Evolutionary conservation across 208 protist genomes (phyloP).

Genomic region (Zelonia costaricensis): DNA sequence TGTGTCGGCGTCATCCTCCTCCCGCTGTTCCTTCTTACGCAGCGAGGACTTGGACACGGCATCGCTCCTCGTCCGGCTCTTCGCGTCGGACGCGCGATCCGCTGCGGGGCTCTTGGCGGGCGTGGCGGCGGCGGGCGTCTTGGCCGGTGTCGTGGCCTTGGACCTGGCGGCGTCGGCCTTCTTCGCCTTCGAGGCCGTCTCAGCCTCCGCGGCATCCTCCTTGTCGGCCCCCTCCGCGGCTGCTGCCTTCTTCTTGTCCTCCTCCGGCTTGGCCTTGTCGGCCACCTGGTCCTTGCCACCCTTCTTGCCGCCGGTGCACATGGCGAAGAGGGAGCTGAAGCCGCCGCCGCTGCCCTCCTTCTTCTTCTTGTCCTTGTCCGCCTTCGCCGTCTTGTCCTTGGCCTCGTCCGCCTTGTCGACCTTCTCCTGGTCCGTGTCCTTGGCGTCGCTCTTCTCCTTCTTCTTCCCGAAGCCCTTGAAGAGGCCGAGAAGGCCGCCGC

Average conservation of each 20-base stretch:
- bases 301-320: constrained; percentile 3
- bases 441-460: not conserved
- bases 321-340: not conserved
- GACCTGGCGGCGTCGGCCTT: constrained; percentile 4
- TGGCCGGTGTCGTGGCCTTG: constrained; percentile 5
- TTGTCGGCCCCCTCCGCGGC: no score
- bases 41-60: not conserved
- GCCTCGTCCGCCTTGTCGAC: constrained; percentile 9
- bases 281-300: constrained; percentile 6
- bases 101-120: constrained; percentile 1
- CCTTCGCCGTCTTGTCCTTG: constrained; percentile 6
- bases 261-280: constrained; percentile 1
- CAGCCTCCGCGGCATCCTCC: constrained; percentile 7
- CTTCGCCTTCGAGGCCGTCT: no score
- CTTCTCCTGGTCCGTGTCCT: not conserved
- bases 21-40: not conserved
- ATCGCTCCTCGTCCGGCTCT: no score
- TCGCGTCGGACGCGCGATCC: not conserved
- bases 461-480: not conserved
- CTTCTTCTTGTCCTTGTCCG: constrained; percentile 19
- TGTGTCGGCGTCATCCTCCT: not conserved
- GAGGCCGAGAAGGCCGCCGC: not conserved
- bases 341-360: constrained; percentile 1
- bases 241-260: constrained; percentile 1
- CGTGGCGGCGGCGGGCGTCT: no score